phyloP scores from a whole-genome alignment of 2,329 filamentous ascomycete genomes.

The Talaromyces sp. region DNA sequence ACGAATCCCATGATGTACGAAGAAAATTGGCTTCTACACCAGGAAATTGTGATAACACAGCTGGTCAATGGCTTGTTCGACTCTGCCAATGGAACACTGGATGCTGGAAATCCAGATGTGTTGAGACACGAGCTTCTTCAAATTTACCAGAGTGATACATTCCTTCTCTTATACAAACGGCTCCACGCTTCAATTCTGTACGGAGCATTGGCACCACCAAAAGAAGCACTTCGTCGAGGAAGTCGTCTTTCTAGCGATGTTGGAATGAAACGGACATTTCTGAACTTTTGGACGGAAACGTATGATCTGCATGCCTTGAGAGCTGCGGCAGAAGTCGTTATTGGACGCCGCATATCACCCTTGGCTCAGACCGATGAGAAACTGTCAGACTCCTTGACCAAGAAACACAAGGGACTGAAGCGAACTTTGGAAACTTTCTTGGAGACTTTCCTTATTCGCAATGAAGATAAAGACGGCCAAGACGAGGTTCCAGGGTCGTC shows the following conservation, averaged over 20 bases:
- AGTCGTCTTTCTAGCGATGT: slow-evolving; percentile 51
- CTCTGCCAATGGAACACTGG: slow-evolving; percentile 19
- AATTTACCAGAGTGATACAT: slow-evolving; percentile 50
- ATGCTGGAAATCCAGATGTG: slow-evolving; percentile 19
- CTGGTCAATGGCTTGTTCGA: slow-evolving; percentile 54
- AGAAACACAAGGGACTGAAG: slow-evolving; percentile 26
- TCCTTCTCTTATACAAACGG: slow-evolving; percentile 50
- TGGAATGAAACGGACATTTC: slow-evolving; percentile 52
- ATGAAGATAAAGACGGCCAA: slow-evolving; percentile 47
- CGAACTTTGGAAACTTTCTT: slow-evolving; percentile 49
- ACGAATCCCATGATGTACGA: slow-evolving; percentile 56
- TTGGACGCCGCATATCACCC: slow-evolving; percentile 47
- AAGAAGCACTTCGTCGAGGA: slow-evolving; percentile 43
- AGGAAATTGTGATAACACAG: slow-evolving; percentile 58
- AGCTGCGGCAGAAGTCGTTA: slow-evolving; percentile 53
- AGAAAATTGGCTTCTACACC: slow-evolving; percentile 58
- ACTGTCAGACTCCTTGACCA: neutral
- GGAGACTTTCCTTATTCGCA: slow-evolving; percentile 53
- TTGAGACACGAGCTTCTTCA: slow-evolving; percentile 47
- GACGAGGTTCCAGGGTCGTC: slow-evolving; percentile 18
- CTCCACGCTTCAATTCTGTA: slow-evolving; percentile 55
- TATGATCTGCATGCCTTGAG: slow-evolving; percentile 51
- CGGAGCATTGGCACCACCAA: slow-evolving; percentile 53
- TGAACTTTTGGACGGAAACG: slow-evolving; percentile 53
- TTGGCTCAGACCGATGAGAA: slow-evolving; percentile 7